A percentile compares a stretch with the other conserved stretches of the same genome.
Conservation (phyloP, 768 basidiomycete species). For the Nevesoporus exiguus region DNA sequence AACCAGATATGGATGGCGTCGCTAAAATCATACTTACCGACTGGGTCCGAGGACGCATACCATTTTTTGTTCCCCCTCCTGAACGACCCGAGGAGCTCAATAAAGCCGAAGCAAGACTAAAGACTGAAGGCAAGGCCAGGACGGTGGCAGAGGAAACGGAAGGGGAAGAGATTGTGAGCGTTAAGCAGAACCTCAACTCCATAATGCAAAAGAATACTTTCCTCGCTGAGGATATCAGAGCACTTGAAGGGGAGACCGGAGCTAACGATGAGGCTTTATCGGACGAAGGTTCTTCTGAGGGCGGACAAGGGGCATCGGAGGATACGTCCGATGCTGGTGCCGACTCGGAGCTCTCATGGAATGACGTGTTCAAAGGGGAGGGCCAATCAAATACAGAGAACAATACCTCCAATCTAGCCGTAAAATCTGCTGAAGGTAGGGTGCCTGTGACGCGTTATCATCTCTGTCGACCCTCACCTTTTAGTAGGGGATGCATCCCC, state of each 20-base stretch:
- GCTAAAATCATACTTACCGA: conserved; percentile 94
- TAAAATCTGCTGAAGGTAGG: conserved; percentile 21
- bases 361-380: conserved; percentile 76
- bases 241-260: conserved; percentile 52
- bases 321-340: conserved; percentile 28
- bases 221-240: conserved; percentile 75
- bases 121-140: conserved; percentile 51
- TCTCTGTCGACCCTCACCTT: conserved; percentile 7
- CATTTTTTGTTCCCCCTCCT: conserved; percentile 92
- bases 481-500: conserved; percentile 28
- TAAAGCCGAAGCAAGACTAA: conserved; percentile 47
- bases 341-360: conserved; percentile 71
- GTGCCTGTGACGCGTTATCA: conserved; percentile 3
- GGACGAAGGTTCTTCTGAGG: conserved; percentile 38
- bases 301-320: conserved; percentile 38
- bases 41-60: conserved; percentile 96
- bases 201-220: conserved; percentile 90
- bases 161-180: conserved; percentile 49
- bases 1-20: conserved; percentile 88
- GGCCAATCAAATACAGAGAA: conserved; percentile 25
- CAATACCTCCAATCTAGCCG: conserved; percentile 4
- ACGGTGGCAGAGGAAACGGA: conserved; percentile 27
- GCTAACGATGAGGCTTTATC: conserved; percentile 29
- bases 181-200: conserved; percentile 82
- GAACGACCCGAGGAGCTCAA: conserved; percentile 74